phyloP scores from a whole-genome alignment of 2,329 filamentous ascomycete species.

The Claviceps digitariae region DNA sequence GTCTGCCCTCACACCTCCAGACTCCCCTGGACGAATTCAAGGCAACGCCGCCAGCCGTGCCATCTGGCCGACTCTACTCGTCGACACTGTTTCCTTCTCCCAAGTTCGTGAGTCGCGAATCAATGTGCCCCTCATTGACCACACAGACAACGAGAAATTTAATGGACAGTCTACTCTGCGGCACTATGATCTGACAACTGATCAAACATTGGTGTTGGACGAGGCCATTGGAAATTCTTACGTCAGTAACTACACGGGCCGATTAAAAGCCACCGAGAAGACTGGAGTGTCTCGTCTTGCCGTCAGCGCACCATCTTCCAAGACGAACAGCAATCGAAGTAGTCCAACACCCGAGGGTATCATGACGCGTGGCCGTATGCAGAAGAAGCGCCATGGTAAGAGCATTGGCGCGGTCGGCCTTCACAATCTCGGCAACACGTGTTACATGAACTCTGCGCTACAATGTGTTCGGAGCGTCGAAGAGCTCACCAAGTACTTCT shows the following conservation, averaged over 20 bases:
- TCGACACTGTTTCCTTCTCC: conserved; percentile 41
- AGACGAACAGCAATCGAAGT: conserved; percentile 45
- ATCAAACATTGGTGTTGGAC: conserved; percentile 72
- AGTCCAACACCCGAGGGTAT: conserved; percentile 49
- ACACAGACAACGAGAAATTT: conserved; percentile 60
- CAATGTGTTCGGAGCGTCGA: conserved; percentile 91
- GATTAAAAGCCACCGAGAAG: conserved; percentile 21
- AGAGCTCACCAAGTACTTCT: conserved; percentile 85
- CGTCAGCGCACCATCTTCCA: conserved; percentile 15
- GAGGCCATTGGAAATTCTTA: conserved; percentile 52
- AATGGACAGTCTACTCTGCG: conserved; percentile 60
- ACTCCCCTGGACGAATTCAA: conserved; percentile 21
- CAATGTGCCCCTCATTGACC: conserved; percentile 34
- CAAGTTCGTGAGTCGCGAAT: conserved; percentile 15
- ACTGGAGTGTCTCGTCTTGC: conserved; percentile 19
- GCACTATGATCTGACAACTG: conserved; percentile 52
- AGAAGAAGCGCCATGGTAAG: conserved; percentile 56
- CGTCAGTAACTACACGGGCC: conserved; percentile 36
- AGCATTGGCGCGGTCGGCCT: conserved; percentile 69
- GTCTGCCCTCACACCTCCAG: conserved; percentile 26
- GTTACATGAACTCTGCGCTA: conserved; percentile 97
- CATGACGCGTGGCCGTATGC: conserved; percentile 58
- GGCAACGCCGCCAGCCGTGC: conserved; percentile 13
- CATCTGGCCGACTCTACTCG: conserved; percentile 28
- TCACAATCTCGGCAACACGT: conserved; percentile 88